Percentiles rank a stretch among this genome's conserved stretches.
Conservation (phyloP, 2,329 filamentous ascomycete species). For the Taxawa tesnikishii region DNA sequence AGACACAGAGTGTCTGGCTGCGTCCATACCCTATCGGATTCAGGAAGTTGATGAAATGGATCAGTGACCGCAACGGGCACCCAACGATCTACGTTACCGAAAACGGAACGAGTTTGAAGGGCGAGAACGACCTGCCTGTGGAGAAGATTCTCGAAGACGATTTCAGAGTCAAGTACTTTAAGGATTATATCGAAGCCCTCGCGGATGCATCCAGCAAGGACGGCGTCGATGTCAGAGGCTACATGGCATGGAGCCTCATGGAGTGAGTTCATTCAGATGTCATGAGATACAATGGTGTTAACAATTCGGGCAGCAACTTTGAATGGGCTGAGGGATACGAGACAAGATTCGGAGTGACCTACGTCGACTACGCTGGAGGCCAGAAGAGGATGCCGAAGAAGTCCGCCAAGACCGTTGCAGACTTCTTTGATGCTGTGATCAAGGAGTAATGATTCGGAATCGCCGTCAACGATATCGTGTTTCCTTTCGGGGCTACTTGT, state of each 20-base stretch:
- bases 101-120: conserved; percentile 71
- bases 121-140: conserved; percentile 59
- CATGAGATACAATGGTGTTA: not conserved
- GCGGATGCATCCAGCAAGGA: conserved; percentile 59
- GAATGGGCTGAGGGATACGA: conserved; percentile 89
- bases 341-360: conserved; percentile 74
- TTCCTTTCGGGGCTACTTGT: too few relatives aligned
- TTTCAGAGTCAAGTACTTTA: conserved; percentile 70
- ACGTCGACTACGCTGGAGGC: conserved; percentile 66
- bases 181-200: conserved; percentile 64
- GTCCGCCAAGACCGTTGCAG: conserved; percentile 60
- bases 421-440: conserved; percentile 44
- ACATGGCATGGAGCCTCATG: conserved; percentile 80
- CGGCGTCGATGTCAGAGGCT: conserved; percentile 66
- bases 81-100: conserved; percentile 81
- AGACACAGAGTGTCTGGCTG: conserved; percentile 75
- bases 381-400: conserved; percentile 77
- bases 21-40: conserved; percentile 65
- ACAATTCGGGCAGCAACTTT: conserved; percentile 49
- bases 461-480: too few relatives aligned
- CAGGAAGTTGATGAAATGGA: conserved; percentile 63
- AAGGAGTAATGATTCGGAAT: not conserved
- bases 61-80: conserved; percentile 61
- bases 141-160: conserved; percentile 68
- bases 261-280: conserved; percentile 51